Evolutionary conservation across 2,329 filamentous ascomycete species (phyloP), one percentile per base, ranked within the genome.

Genomic region (Hypomyces perniciosus): DNA sequence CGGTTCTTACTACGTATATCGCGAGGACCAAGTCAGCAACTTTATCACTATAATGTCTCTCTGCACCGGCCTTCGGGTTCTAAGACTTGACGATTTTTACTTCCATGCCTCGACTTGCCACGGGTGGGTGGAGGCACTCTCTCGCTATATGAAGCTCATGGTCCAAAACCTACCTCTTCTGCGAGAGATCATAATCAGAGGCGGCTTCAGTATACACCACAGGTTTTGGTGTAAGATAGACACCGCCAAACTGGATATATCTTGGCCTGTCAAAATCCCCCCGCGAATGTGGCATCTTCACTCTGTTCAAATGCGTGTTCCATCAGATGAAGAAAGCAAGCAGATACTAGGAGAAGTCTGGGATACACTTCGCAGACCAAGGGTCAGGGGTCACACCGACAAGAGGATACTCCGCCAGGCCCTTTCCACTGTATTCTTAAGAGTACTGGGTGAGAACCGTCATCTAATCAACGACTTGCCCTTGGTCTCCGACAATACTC

Each of bases 121-220:
- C 6, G 2, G 13, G 6, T 39, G 9, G 35, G 10, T 7, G 5
- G 1, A 7, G 8, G 1, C 6, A 1, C 4, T 41, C 1, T 1
- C 29, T 3, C 1, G 8, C 1, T 27, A 5, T 1, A 2, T 48
- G 13, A 1, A 13, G 13, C 13, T 29, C 6, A 4, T 48, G 10
- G 28, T 48, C 1, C n/a, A n/a, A n/a, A n/a, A n/a, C n/a, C n/a
- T n/a, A n/a, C n/a, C n/a, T n/a, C n/a, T n/a, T n/a, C n/a, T n/a
- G n/a, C n/a, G n/a, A n/a, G n/a, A n/a, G n/a, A n/a, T n/a, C n/a
- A n/a, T n/a, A n/a, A n/a, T n/a, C n/a, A n/a, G n/a, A n/a, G n/a
- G n/a, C n/a, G n/a, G n/a, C n/a, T n/a, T n/a, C n/a, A n/a, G n/a
- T n/a, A n/a, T n/a, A n/a, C n/a, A n/a, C n/a, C n/a, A n/a, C n/a